Percentiles rank a stretch among this genome's conserved stretches.
These are phyloP conservation scores for Neoboletus brunneissimus DNA, from an alignment of 768 basidiomycete species.

Conservation along the genomic window DNA sequence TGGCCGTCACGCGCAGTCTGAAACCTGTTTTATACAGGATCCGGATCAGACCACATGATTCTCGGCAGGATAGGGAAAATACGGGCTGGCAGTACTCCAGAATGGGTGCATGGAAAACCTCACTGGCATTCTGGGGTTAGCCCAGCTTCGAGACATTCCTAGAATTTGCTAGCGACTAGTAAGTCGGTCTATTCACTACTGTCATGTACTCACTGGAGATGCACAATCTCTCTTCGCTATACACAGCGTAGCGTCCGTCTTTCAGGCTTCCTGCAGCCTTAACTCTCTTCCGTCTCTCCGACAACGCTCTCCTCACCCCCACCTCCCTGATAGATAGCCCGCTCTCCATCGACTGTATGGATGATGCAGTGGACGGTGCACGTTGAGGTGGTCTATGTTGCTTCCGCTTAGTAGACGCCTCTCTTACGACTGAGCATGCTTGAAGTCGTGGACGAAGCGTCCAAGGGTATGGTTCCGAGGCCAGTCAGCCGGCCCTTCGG, in stretches of 20 bases:
- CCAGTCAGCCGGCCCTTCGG: no score
- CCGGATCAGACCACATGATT: no score
- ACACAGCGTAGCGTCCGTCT: not conserved
- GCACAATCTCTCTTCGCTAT: not conserved
- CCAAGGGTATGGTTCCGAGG: not conserved
- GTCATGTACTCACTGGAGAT: no score
- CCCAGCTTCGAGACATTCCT: no score
- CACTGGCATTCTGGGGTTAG: no score
- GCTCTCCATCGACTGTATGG: constrained; percentile 24
- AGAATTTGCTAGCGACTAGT: no score
- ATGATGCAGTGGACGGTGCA: constrained; percentile 28
- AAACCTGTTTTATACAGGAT: no score
- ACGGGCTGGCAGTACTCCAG: no score
- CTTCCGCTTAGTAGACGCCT: constrained; percentile 17
- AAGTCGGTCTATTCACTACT: no score
- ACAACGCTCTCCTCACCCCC: constrained; percentile 24
- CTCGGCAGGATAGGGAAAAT: no score
- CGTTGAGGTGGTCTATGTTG: constrained; percentile 20
- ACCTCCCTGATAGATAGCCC: constrained; percentile 21
- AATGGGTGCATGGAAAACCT: no score
- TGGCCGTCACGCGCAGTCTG: no score
- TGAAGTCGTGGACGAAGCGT: constrained; percentile 11
- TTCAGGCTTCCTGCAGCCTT: constrained; percentile 5
- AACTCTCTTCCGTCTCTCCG: constrained; percentile 25
- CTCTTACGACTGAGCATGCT: constrained; percentile 23